Evolutionary conservation across 805 yeast species (phyloP), one percentile per base, ranked within the genome.

Genomic region (Cyberlindnera maclurae): DNA sequence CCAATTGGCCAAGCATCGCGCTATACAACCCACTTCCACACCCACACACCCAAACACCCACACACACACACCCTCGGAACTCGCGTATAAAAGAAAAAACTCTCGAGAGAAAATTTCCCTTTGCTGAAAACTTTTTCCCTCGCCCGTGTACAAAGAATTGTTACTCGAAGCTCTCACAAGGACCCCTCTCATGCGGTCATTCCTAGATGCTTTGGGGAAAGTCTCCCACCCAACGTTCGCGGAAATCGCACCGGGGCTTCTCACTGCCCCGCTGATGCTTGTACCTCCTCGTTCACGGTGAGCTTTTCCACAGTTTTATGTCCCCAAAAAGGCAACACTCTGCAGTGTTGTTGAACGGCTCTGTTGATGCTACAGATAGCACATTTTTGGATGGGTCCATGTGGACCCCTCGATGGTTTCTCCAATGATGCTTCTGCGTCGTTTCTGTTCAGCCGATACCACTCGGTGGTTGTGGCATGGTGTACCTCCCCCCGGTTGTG

Each of bases 191-290:
- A 15, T 7, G 5, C 11, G 51, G 45, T 37, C 38, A 29, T 24
- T 10, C 42, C 17, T 30, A 38, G 48, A 59, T 59, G 82, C 82
- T 78, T 79, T 73, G 86, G 88, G 88, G 87, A 80, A 80, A 80
- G 88, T 80, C 88, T 80, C 87, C 88, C 76, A 83, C 83, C 83
- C 45, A 44, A 63, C 51, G 45, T 59, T 64, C 66, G 77, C 82
- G 87, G 87, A 78, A 79, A 79, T 57, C 70, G 67, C 51, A 61
- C 50, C 60, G 70, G 64, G n/a, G 70, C 36, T 36, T 5, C 24
- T 20, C 24, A 20, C 8, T 8, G 5, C 24, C 5, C 24, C 24
- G 24, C 24, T 20, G 24, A 20, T 6, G 24, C 8, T 20, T 20
- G n/a, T 20, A 8, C 8, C 24, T 8, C 24, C 24, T 20, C 8